Base-by-base conservation (phyloP, 140 eudicot species). In the Bidens hawaiensis region DNA sequence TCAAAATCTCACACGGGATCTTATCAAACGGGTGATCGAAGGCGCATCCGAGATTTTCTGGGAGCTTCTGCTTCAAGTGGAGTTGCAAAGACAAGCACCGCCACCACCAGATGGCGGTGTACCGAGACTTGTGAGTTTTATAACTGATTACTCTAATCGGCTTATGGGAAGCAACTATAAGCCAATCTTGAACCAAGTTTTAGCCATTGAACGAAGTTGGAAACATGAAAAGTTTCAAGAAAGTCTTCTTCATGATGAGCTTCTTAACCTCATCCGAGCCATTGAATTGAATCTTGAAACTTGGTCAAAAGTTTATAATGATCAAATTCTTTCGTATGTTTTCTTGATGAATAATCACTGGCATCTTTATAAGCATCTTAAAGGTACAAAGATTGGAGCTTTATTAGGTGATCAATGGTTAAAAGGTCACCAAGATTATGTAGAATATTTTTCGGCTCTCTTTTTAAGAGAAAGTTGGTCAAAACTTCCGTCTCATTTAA, bases 151-250 rank as follows among this genome's bases (percentile, higher is more conserved):
- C 47, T 88, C 90, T 46, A 88, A 88, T 74, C 76, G 87, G 72
- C 83, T 94, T 46, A 78, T 94, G 9, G 99, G 97, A 53, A 87
- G 79, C 22, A 93, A 94, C 50, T 94, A 94, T 70, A 94, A 83
- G 72, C 88, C 95, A 0, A 79, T 81, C 33, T 76, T 94, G 70
- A 88, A 85, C 25, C 99, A 94, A 75, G 97, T 82, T 67, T 64
- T 94, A 24, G 97, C 91, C 55, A 94, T 94, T 8, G 97, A 88
- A 45, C 62, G 95, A 57, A 88, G 99, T 73, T 94, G 99, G 99
- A 94, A 88, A 70, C 95, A 80, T 6, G 94, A 94, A 73, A 83
- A 81, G 55, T 94, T 81, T 79, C 95, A 88, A 78, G 99, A 94
- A 71, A 75, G 84, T 61, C 81, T 94, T 55, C 86, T 94, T 21